These are phyloP conservation scores for Arthromyces matolae DNA, from an alignment of 768 basidiomycete species.

Conservation along the genomic window DNA sequence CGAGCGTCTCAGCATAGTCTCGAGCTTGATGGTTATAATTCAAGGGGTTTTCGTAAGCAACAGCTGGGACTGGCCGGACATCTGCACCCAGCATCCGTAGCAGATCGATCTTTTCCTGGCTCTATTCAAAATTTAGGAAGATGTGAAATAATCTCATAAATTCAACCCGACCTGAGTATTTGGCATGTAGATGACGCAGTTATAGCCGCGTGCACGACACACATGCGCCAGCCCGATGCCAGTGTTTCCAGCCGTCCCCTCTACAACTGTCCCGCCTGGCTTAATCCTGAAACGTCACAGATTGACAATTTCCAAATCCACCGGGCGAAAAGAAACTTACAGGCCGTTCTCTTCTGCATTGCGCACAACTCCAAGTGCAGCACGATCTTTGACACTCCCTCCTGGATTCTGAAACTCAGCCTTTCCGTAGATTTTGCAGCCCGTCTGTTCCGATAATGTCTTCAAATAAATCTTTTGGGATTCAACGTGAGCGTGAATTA, in stretches of 20 bases:
- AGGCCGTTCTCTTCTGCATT: slow-evolving; percentile 84
- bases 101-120: slow-evolving; percentile 98
- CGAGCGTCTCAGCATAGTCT: slow-evolving; percentile 68
- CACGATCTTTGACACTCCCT: slow-evolving; percentile 96
- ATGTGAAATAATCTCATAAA: background rate
- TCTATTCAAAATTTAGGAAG: slow-evolving; percentile 41
- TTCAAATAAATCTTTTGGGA: slow-evolving; percentile 75
- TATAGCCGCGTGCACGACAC: slow-evolving; percentile 89
- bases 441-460: slow-evolving; percentile 75
- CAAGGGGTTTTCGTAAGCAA: slow-evolving; percentile 88
- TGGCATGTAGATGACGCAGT: slow-evolving; percentile 99
- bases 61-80: slow-evolving; percentile 93
- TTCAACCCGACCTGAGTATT: slow-evolving; percentile 65
- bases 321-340: slow-evolving; percentile 43
- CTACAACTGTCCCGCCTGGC: slow-evolving; percentile 95
- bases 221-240: slow-evolving; percentile 96
- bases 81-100: slow-evolving; percentile 97
- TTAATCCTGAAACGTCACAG: slow-evolving; percentile 49
- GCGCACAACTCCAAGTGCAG: slow-evolving; percentile 82
- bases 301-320: too few species aligned
- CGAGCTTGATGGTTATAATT: slow-evolving; percentile 99
- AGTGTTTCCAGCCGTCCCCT: slow-evolving; percentile 98
- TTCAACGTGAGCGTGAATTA: background rate
- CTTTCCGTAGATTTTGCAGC: slow-evolving; percentile 86
- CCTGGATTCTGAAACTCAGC: slow-evolving; percentile 99